A percentile compares a stretch with the other conserved stretches of the same genome.
phyloP scores from a whole-genome alignment of 805 yeast genomes.

The Wickerhamomyces chaumierensis region DNA sequence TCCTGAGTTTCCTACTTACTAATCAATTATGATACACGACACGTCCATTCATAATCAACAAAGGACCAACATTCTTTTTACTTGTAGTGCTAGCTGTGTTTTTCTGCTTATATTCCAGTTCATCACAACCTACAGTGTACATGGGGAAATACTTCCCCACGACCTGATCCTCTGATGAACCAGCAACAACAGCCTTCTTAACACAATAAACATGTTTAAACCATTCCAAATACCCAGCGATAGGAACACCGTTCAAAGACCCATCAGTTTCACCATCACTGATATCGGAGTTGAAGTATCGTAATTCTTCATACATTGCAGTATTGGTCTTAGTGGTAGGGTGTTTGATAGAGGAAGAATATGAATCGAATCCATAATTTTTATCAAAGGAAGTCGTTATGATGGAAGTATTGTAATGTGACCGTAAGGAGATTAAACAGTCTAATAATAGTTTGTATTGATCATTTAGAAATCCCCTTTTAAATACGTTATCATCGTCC shows the following conservation, averaged over 20 bases:
- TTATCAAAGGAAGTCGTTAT: neutral
- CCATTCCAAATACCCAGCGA: neutral
- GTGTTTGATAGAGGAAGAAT: neutral
- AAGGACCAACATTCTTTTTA: too few species aligned
- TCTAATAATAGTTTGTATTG: too few species aligned
- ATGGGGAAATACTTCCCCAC: too few species aligned
- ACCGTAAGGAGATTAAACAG: neutral
- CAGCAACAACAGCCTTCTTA: neutral
- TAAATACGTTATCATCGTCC: too few species aligned
- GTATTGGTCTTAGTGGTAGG: neutral
- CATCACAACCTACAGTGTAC: too few species aligned
- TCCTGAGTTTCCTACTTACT: slow-evolving; percentile 51
- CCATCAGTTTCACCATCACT: too few species aligned
- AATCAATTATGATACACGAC: neutral
- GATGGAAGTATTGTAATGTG: neutral
- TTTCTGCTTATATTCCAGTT: neutral
- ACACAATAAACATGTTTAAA: neutral
- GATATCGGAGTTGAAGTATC: too few species aligned
- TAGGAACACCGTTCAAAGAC: neutral
- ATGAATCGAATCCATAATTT: neutral
- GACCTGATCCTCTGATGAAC: too few species aligned
- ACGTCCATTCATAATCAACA: neutral
- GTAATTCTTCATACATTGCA: neutral
- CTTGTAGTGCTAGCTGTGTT: neutral
- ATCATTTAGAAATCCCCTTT: neutral